phyloP scores from a whole-genome alignment of 2,329 filamentous ascomycete species.

The Clarireedia monteithiana region DNA sequence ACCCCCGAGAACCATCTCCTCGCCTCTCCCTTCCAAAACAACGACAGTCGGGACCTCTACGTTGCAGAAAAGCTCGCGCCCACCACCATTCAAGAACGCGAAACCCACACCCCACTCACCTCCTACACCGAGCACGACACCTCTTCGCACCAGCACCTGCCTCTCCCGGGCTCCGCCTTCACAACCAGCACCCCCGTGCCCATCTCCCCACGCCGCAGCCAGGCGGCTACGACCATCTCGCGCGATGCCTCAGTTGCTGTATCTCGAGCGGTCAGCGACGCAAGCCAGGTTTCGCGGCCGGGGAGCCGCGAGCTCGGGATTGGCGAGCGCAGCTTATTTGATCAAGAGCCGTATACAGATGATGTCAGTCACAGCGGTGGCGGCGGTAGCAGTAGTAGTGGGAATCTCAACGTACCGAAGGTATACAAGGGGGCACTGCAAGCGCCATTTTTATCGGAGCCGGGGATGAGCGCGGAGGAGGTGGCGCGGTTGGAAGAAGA shows the following conservation, averaged over 20 bases:
- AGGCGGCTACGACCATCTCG: neutral
- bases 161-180: slow-evolving; percentile 1
- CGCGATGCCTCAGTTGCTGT: neutral
- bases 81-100: neutral
- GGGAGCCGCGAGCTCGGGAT: neutral
- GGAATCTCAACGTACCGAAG: neutral
- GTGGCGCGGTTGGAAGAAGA: slow-evolving; percentile 24
- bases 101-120: slow-evolving; percentile 3
- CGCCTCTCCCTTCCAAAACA: neutral
- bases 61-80: neutral
- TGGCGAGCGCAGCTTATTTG: neutral
- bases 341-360: neutral
- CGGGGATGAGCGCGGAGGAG: slow-evolving; percentile 23
- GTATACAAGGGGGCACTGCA: neutral
- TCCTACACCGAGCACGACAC: neutral
- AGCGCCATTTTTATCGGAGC: slow-evolving; percentile 17
- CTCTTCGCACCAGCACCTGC: neutral
- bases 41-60: neutral
- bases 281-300: neutral
- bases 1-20: slow-evolving; percentile 4
- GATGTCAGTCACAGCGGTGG: neutral
- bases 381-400: neutral
- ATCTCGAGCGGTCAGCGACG: neutral
- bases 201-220: neutral
- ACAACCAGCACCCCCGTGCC: neutral